Evolutionary conservation across 805 yeast genomes (phyloP), one percentile per base, ranked within the genome.

Genomic region (Ogataea pini): DNA sequence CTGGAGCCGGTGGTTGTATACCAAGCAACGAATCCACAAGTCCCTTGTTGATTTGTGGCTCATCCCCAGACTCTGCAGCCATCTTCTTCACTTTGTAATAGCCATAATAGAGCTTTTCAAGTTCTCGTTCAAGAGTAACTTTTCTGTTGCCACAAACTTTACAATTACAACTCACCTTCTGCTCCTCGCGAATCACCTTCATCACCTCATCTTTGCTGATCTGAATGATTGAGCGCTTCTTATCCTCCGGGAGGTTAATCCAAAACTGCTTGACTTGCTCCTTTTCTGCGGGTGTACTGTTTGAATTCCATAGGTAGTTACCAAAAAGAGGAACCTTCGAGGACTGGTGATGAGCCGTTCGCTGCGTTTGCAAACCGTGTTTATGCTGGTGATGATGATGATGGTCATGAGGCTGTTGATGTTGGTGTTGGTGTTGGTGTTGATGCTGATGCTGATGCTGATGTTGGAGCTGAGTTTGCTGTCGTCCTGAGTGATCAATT

Each of bases 101-200:
- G 14, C 81, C 79, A 52, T 85, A 85, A 61, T 86, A 89, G 6
- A 88, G 77, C 47, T 78, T 78, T 57, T 83, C 89, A 59, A 90
- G 74, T 62, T 88, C 96, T 56, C 80, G 82, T 60, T 86, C 94
- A 53, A 89, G 78, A 13, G 88, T 80, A 43, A 72, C 67, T 58
- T 84, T 81, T 56, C 86, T 83, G 39, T 87, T 77, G 2, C 91
- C 92, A 69, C 97, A 91, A 16, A 81, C 81, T 3, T 82, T 71
- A 63, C 97, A 91, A 49, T 80, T 76, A 63, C 96, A 90, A 22
- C 66, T 64, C 20, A 72, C 69, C 52, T 75, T 72, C 59, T 80
- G 84, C 59, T 81, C 82, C 50, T 76, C 81, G 51, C 77, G 79
- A 64, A 89, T 79, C 36, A 81, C 75, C 42, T 77, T 78, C 67